Evolutionary conservation across 495 filamentous ascomycete species (phyloP).

Genomic region (Cudoniella acicularis): DNA sequence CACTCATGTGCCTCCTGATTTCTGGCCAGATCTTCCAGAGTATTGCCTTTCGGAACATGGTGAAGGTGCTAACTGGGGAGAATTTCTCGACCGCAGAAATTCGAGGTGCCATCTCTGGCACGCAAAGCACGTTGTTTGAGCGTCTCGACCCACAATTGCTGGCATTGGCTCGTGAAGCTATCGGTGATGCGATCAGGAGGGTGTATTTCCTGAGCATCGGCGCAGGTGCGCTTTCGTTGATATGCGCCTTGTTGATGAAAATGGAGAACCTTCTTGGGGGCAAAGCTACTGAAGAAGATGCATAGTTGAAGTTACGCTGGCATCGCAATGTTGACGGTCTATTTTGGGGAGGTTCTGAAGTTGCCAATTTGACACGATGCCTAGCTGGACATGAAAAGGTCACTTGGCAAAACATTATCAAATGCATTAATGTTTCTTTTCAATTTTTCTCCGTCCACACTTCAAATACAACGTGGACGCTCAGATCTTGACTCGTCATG

Average conservation of each 20-base stretch:
- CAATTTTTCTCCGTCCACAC: neutral
- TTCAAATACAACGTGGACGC: neutral
- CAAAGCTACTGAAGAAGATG: too few relatives aligned
- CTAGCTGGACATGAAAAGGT: neutral
- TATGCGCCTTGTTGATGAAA: too few relatives aligned
- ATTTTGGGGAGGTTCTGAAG: too few relatives aligned
- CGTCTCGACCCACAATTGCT: neutral
- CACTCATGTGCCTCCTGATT: constrained; percentile 43
- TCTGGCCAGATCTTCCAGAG: constrained; percentile 47
- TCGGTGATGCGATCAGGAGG: neutral
- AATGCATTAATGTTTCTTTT: neutral
- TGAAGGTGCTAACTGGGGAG: neutral
- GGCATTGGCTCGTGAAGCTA: neutral
- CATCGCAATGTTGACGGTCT: too few relatives aligned
- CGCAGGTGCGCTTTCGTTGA: neutral
- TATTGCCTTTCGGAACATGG: constrained; percentile 13
- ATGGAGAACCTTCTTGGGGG: too few relatives aligned
- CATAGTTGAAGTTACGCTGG: too few relatives aligned
- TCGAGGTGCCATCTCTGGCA: neutral
- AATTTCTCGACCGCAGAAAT: neutral
- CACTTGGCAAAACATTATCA: neutral
- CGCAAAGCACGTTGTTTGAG: neutral
- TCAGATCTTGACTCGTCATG: neutral
- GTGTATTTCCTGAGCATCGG: neutral
- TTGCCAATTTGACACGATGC: too few relatives aligned